Percentiles rank a stretch among this genome's conserved stretches.
phyloP scores from a whole-genome alignment of 1,284 basidiomycete species.

The Ganoderma sinense region DNA sequence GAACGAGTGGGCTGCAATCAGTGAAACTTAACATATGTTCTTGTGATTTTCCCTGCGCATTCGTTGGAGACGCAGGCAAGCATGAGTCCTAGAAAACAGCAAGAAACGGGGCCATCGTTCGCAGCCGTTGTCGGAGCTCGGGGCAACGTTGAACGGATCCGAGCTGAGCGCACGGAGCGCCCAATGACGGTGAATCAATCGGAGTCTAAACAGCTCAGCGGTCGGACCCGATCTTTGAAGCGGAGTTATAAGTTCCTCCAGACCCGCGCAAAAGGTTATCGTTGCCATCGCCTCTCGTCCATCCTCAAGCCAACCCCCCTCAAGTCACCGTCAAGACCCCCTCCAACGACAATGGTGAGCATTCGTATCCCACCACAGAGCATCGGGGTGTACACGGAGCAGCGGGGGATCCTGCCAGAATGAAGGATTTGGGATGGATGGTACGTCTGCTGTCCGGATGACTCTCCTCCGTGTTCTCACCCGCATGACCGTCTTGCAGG shows the following conservation, averaged over 20 bases:
- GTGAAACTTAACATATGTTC: neutral
- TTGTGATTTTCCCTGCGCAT: neutral
- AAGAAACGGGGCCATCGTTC: neutral
- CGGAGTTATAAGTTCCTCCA: conserved; percentile 16
- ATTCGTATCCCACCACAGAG: conserved; percentile 22
- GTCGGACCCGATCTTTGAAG: neutral
- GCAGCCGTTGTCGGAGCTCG: neutral
- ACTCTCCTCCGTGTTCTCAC: conserved; percentile 31
- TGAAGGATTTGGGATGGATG: conserved; percentile 56
- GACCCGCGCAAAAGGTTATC: conserved; percentile 16
- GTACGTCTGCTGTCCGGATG: conserved; percentile 55
- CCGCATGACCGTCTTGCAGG: conserved; percentile 16
- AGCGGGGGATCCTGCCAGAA: conserved; percentile 35
- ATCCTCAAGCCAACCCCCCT: conserved; percentile 43
- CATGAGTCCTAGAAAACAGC: neutral
- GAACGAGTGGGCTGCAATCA: neutral
- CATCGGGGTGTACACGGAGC: conserved; percentile 44
- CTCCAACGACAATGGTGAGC: conserved; percentile 55
- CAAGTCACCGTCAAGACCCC: conserved; percentile 33
- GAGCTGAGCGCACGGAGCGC: neutral
- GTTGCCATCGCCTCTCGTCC: conserved; percentile 32
- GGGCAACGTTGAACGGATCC: too few species aligned
- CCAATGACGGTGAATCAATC: neutral
- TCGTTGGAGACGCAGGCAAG: neutral
- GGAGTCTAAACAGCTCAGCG: neutral